phyloP scores from a whole-genome alignment of 202 grass and related monocot species.

The Saccharum hybrid region DNA sequence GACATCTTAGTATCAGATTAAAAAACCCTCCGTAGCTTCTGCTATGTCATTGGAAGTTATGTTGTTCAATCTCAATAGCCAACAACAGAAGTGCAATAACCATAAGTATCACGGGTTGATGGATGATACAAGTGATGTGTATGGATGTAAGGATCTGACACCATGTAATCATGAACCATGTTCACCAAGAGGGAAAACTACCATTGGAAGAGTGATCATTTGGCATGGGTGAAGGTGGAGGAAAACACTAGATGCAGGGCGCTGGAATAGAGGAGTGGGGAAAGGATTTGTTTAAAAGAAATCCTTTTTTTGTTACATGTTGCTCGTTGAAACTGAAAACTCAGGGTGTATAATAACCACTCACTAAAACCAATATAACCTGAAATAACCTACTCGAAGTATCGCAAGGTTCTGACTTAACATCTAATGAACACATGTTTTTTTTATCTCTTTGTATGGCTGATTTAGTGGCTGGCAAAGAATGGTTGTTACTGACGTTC shows the following conservation, averaged over 20 bases:
- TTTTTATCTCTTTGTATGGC: background rate
- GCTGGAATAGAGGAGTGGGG: background rate
- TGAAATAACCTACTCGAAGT: too few species aligned
- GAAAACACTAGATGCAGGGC: background rate
- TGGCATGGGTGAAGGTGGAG: background rate
- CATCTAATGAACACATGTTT: background rate
- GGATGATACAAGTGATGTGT: background rate
- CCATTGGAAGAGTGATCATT: too few species aligned
- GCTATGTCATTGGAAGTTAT: background rate
- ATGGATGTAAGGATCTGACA: too few species aligned
- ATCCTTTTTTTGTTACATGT: background rate
- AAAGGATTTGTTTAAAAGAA: background rate
- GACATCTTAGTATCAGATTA: background rate
- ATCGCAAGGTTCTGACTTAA: too few species aligned
- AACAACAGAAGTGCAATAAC: too few species aligned
- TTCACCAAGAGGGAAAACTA: background rate
- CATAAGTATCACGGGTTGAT: background rate
- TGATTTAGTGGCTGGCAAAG: background rate
- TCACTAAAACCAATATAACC: background rate
- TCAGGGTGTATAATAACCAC: background rate
- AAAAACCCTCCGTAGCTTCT: background rate
- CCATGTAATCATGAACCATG: background rate
- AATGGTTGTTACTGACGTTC: background rate
- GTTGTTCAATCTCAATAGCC: background rate
- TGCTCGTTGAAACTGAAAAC: background rate